A percentile compares a stretch with the other conserved stretches of the same genome.
phyloP scores from a whole-genome alignment of 352 stramenopile species.

The Plasmopara muralis region DNA sequence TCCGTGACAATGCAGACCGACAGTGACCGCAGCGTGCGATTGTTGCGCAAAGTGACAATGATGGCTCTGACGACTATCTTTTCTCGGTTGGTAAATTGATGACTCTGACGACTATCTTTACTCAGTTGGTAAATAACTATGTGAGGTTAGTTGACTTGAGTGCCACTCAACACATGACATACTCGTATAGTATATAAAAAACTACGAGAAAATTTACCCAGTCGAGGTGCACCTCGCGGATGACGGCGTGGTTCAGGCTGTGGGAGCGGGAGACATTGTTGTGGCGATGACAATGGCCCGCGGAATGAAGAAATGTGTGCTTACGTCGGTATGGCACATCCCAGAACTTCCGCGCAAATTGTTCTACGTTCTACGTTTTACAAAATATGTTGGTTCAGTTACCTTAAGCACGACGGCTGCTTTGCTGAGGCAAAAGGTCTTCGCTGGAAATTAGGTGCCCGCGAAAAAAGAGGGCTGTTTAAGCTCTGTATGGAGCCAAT shows the following conservation, averaged over 20 bases:
- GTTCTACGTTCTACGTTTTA: constrained; percentile 6
- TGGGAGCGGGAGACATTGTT: constrained; percentile 12
- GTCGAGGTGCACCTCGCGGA: constrained; percentile 14
- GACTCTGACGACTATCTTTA: too few relatives aligned
- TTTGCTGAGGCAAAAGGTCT: not conserved
- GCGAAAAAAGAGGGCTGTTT: not conserved
- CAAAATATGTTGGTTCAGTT: constrained; percentile 1
- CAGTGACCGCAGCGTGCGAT: too few relatives aligned
- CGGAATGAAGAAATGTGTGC: constrained; percentile 9
- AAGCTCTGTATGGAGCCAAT: constrained; percentile 3
- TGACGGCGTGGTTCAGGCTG: constrained; percentile 16
- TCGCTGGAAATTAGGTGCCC: not conserved
- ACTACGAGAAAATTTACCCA: constrained; percentile 14
- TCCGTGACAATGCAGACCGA: too few relatives aligned
- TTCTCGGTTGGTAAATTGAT: too few relatives aligned
- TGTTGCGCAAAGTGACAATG: too few relatives aligned
- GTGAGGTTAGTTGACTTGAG: too few relatives aligned
- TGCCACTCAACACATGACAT: constrained; percentile 3
- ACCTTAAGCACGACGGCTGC: constrained; percentile 1
- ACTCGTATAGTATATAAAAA: constrained; percentile 15
- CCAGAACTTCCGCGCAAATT: constrained; percentile 8
- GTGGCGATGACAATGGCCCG: constrained; percentile 9
- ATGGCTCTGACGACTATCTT: too few relatives aligned
- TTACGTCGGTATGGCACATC: constrained; percentile 7
- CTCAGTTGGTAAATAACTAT: too few relatives aligned